These are phyloP conservation scores for Teunomyces kruisii DNA, from an alignment of 805 yeast genomes.

Conservation along the genomic window DNA sequence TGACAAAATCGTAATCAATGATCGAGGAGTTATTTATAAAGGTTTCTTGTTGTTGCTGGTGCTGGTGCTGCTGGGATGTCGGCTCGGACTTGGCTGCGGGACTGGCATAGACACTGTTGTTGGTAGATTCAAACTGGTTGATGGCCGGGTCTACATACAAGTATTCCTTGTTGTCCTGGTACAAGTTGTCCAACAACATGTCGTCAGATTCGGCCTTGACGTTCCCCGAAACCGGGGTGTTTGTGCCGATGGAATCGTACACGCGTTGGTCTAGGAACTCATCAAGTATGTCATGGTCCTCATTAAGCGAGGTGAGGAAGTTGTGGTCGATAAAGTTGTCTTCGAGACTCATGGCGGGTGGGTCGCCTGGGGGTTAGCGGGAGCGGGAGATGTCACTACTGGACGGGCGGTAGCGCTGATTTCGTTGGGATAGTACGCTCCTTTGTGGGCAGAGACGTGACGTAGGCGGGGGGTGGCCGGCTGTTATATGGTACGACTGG, in stretches of 20 bases:
- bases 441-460: too few relatives aligned
- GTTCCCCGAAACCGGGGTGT: constrained; percentile 15
- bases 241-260: constrained; percentile 34
- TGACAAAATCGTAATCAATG: constrained; percentile 43
- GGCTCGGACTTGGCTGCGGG: constrained; percentile 14
- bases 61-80: background rate
- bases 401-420: too few relatives aligned
- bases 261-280: constrained; percentile 57
- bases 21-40: constrained; percentile 2
- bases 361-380: background rate
- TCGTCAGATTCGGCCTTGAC: constrained; percentile 13
- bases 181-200: constrained; percentile 16
- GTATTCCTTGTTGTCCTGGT: constrained; percentile 16
- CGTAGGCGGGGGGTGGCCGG: too few relatives aligned
- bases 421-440: too few relatives aligned
- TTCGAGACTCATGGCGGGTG: constrained; percentile 2
- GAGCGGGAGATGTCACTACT: background rate
- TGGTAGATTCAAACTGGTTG: constrained; percentile 3
- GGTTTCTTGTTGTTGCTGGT: background rate
- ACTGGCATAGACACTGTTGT: constrained; percentile 17
- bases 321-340: constrained; percentile 21
- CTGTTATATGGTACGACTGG: background rate
- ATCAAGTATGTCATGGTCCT: constrained; percentile 50
- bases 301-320: constrained; percentile 17
- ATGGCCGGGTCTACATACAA: constrained; percentile 20